Conservation (phyloP, 2,329 filamentous ascomycete genomes). For the Calonectria montana region DNA sequence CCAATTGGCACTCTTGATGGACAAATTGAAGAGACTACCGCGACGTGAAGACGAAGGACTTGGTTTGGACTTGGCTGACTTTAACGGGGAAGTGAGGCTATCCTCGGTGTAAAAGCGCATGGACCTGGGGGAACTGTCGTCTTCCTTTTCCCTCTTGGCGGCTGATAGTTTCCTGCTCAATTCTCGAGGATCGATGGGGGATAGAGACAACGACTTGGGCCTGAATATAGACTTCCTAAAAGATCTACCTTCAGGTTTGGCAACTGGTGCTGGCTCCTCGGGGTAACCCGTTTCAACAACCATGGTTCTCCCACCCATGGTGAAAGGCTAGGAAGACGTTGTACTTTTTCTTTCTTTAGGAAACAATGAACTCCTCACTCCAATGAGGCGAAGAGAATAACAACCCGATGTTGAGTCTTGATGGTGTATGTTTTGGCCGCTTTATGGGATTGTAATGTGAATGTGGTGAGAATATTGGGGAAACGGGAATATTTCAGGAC, state of each 20-base stretch:
- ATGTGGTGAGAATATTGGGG: background rate
- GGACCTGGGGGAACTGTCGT: background rate
- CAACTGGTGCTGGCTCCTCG: background rate
- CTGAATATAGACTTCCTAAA: conserved; percentile 34
- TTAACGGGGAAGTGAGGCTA: conserved; percentile 42
- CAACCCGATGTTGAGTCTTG: background rate
- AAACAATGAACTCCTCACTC: too few species aligned
- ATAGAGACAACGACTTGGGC: conserved; percentile 40
- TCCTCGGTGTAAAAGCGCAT: background rate
- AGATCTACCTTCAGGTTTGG: background rate
- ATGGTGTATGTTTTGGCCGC: background rate
- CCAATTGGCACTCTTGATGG: conserved; percentile 42
- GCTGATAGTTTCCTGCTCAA: conserved; percentile 65
- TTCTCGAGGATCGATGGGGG: conserved; percentile 63
- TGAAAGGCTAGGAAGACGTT: background rate
- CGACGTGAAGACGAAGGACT: conserved; percentile 28
- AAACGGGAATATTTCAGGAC: background rate
- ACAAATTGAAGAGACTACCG: conserved; percentile 37
- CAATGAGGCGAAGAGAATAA: background rate
- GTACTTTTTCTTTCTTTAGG: too few species aligned
- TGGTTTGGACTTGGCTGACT: conserved; percentile 15
- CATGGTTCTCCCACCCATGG: conserved; percentile 6
- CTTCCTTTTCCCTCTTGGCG: conserved; percentile 56
- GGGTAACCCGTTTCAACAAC: conserved; percentile 11
- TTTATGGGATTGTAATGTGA: background rate